A percentile compares a stretch with the other conserved stretches of the same genome.
These are phyloP conservation scores for Handroanthus guayacan DNA, from an alignment of 257 asterid genomes.

Conservation along the genomic window DNA sequence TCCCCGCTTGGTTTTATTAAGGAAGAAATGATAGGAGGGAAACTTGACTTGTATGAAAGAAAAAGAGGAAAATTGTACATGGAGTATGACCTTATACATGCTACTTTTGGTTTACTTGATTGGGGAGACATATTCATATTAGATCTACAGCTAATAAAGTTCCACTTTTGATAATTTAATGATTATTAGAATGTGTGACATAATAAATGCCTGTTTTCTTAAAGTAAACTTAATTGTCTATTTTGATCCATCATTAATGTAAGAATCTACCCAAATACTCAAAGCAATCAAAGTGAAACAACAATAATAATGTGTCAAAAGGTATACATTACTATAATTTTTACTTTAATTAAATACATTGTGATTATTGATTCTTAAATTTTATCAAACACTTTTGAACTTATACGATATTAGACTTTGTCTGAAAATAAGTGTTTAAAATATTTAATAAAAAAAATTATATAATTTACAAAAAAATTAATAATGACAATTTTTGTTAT, in stretches of 20 bases:
- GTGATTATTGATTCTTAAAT: neutral
- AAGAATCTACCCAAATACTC: neutral
- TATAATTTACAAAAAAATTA: neutral
- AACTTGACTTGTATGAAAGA: slow-evolving; percentile 36
- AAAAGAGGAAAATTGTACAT: slow-evolving; percentile 7
- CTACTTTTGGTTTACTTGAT: neutral
- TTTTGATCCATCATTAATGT: neutral
- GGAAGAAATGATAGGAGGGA: neutral
- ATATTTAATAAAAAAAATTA: neutral
- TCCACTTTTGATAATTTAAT: neutral
- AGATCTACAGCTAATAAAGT: too few species aligned
- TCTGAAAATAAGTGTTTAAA: neutral
- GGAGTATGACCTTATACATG: neutral
- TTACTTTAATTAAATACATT: neutral
- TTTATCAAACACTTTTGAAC: neutral
- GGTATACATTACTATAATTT: neutral
- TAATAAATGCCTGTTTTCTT: slow-evolving; percentile 2
- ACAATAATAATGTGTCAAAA: neutral
- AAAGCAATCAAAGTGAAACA: neutral
- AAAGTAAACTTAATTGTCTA: neutral
- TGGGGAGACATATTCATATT: neutral
- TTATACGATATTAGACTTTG: neutral
- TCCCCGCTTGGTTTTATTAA: neutral
- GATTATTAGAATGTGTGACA: neutral
- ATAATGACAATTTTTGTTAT: neutral